These are phyloP conservation scores for Globomyces sp. DNA, from an alignment of 371 early-diverging fungal genomes.

Conservation along the genomic window DNA sequence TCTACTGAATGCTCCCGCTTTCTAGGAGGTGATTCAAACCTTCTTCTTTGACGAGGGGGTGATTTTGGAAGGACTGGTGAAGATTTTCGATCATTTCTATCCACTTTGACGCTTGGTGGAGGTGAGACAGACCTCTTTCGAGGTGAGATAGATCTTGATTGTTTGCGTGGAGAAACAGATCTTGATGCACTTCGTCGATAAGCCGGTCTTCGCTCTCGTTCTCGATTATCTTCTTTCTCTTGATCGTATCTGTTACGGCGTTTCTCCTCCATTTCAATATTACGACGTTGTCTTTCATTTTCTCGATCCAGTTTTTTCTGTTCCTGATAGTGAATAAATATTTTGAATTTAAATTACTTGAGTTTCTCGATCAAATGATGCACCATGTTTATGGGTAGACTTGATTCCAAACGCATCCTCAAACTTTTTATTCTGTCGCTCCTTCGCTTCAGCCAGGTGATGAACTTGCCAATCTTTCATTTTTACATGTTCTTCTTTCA, in stretches of 20 bases:
- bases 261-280: slow-evolving; percentile 27
- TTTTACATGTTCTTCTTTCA: slow-evolving; percentile 30
- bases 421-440: slow-evolving; percentile 61
- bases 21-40: not conserved
- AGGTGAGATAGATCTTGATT: not conserved
- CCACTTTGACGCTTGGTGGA: not conserved
- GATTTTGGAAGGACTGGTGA: not conserved
- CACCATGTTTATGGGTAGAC: slow-evolving; percentile 68
- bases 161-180: not conserved
- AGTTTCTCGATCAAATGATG: slow-evolving; percentile 76
- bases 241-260: slow-evolving; percentile 9
- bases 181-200: not conserved
- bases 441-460: slow-evolving; percentile 69
- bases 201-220: not conserved
- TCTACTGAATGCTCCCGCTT: not conserved
- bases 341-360: slow-evolving; percentile 42
- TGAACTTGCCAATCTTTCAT: slow-evolving; percentile 59
- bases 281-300: slow-evolving; percentile 9
- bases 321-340: slow-evolving; percentile 13
- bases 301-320: slow-evolving; percentile 14
- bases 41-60: not conserved
- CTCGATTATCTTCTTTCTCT: slow-evolving; percentile 1
- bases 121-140: not conserved
- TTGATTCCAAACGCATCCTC: slow-evolving; percentile 71
- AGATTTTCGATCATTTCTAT: not conserved